Evolutionary conservation across 352 stramenopile genomes (phyloP).

Genomic region (Aphanomyces euteiches): DNA sequence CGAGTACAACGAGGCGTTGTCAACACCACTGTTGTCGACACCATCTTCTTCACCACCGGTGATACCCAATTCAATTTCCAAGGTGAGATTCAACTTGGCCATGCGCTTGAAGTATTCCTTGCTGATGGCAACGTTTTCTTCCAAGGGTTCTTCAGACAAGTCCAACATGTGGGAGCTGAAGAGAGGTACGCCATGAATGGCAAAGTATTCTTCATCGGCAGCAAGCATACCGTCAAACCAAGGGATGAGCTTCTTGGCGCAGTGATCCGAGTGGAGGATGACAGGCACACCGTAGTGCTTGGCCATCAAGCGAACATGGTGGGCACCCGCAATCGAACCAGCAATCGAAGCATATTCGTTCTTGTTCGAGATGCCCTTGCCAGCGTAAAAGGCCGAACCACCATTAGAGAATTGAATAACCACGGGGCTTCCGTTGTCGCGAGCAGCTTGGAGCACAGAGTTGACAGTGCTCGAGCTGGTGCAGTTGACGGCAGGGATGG

Average conservation of each 20-base stretch:
- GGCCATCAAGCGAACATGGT: constrained; percentile 95
- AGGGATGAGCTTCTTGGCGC: constrained; percentile 96
- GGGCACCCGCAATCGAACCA: constrained; percentile 87
- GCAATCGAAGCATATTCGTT: constrained; percentile 79
- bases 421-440: constrained; percentile 95
- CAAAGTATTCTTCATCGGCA: constrained; percentile 96
- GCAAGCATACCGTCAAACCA: constrained; percentile 97
- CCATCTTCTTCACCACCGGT: constrained; percentile 98
- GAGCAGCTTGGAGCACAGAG: constrained; percentile 94
- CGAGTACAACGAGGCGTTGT: constrained; percentile 73
- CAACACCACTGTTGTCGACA: constrained; percentile 95
- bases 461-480: constrained; percentile 96
- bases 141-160: constrained; percentile 95
- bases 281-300: constrained; percentile 96
- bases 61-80: constrained; percentile 98
- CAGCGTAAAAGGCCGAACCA: constrained; percentile 94
- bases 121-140: constrained; percentile 97
- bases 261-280: constrained; percentile 98
- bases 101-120: constrained; percentile 98
- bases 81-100: constrained; percentile 92
- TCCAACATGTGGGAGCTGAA: constrained; percentile 99
- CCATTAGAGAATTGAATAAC: constrained; percentile 99
- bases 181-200: constrained; percentile 90
- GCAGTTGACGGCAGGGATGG: constrained; percentile 97
- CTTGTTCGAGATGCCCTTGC: constrained; percentile 96